phyloP scores from a whole-genome alignment of 192 early-diverging fungal genomes.

The Thoreauomyces humboldtii region DNA sequence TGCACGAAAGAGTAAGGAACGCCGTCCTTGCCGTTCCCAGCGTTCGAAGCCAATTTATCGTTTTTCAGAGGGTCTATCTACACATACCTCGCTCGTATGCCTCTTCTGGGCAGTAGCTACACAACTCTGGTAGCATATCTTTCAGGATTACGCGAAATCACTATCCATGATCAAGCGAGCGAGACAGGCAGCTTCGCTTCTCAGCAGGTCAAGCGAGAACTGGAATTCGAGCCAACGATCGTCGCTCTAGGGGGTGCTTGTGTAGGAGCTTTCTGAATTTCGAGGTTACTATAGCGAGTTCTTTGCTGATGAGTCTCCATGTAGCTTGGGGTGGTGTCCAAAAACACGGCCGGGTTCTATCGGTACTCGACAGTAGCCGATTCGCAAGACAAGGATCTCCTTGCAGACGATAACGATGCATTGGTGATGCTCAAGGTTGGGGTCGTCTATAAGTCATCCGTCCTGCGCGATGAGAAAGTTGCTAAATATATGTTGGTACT shows the following conservation, averaged over 20 bases:
- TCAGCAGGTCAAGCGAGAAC: slow-evolving; percentile 24
- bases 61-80: slow-evolving; percentile 35
- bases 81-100: slow-evolving; percentile 41
- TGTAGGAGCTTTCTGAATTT: slow-evolving; percentile 15
- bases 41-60: no score
- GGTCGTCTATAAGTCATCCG: no score
- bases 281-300: neutral
- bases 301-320: neutral
- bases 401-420: no score
- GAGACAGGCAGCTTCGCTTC: neutral
- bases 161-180: slow-evolving; percentile 35
- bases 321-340: slow-evolving; percentile 25
- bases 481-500: no score
- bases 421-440: slow-evolving; percentile 5
- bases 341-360: slow-evolving; percentile 21
- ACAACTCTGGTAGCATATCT: slow-evolving; percentile 35
- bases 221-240: slow-evolving; percentile 38
- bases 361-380: no score
- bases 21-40: no score
- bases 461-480: no score
- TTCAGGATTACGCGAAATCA: slow-evolving; percentile 35
- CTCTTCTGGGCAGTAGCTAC: slow-evolving; percentile 31
- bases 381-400: no score
- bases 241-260: slow-evolving; percentile 37
- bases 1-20: slow-evolving; percentile 42